These are phyloP conservation scores for Gossypium arboreum DNA, from an alignment of 345 rosid species.

Conservation along the genomic window DNA sequence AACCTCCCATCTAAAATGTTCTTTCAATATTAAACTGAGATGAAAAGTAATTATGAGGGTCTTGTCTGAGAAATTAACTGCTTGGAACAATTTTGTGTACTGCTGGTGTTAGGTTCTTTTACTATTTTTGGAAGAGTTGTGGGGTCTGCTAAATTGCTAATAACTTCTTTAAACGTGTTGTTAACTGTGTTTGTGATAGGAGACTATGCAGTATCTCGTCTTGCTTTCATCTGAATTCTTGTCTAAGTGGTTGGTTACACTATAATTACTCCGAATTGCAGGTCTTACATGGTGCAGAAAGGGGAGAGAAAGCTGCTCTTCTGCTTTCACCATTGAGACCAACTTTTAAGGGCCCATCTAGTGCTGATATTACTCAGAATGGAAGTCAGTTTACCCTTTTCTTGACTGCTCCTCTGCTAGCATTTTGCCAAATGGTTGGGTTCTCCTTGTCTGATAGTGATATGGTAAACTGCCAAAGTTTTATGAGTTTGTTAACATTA, in stretches of 20 bases:
- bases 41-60: neutral
- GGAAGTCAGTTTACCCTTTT: slow-evolving; percentile 94
- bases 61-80: neutral
- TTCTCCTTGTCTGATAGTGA: slow-evolving; percentile 39
- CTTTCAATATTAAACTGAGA: slow-evolving; percentile 4
- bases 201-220: neutral
- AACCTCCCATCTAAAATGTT: neutral
- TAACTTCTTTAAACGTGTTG: neutral
- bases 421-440: slow-evolving; percentile 82
- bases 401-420: slow-evolving; percentile 87
- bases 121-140: neutral
- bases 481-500: neutral
- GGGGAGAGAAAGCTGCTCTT: slow-evolving; percentile 85
- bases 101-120: neutral
- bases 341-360: slow-evolving; percentile 40
- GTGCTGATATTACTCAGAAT: slow-evolving; percentile 32
- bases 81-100: neutral
- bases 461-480: slow-evolving; percentile 39
- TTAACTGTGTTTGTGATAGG: neutral
- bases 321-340: slow-evolving; percentile 84
- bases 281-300: slow-evolving; percentile 85
- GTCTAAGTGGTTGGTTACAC: slow-evolving; percentile 16
- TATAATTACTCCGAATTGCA: slow-evolving; percentile 30
- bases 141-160: neutral
- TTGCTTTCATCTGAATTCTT: neutral